Conservation (phyloP, 2,329 filamentous ascomycete genomes). For the Colletotrichum spaethianum region DNA sequence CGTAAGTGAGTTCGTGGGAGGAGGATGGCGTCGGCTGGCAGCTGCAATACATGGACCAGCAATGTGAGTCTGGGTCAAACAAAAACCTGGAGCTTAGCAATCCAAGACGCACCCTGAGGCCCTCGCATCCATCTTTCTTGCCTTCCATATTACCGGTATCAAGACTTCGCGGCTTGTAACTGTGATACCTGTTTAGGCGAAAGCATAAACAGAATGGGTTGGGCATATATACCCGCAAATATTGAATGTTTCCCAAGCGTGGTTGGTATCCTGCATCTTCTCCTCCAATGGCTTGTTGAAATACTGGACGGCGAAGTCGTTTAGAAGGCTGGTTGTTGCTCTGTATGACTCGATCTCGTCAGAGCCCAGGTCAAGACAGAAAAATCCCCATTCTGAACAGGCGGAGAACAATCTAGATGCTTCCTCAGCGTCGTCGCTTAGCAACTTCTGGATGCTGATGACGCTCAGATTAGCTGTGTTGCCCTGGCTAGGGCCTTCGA, state of each 20-base stretch:
- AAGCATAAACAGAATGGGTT: too few species aligned
- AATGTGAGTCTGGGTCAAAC: too few species aligned
- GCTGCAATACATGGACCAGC: too few species aligned
- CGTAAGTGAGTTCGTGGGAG: too few species aligned
- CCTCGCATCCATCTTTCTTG: too few species aligned
- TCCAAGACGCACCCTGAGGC: too few species aligned
- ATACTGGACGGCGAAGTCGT: background rate
- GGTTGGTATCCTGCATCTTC: background rate
- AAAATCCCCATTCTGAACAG: background rate
- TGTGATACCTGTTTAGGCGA: too few species aligned
- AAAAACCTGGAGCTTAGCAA: too few species aligned
- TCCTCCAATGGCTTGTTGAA: background rate
- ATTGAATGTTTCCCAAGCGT: background rate
- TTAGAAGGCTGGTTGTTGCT: background rate
- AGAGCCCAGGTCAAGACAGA: background rate
- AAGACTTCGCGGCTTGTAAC: too few species aligned
- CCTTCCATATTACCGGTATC: too few species aligned
- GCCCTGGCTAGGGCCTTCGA: background rate
- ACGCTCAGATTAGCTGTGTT: background rate
- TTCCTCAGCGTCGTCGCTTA: background rate
- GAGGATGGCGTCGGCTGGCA: too few species aligned
- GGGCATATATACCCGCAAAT: background rate
- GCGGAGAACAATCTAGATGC: background rate
- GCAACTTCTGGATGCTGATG: background rate
- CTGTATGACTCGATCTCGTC: background rate